Conservation (phyloP, 2,329 filamentous ascomycete genomes). For the Camptophora hylomeconis region DNA sequence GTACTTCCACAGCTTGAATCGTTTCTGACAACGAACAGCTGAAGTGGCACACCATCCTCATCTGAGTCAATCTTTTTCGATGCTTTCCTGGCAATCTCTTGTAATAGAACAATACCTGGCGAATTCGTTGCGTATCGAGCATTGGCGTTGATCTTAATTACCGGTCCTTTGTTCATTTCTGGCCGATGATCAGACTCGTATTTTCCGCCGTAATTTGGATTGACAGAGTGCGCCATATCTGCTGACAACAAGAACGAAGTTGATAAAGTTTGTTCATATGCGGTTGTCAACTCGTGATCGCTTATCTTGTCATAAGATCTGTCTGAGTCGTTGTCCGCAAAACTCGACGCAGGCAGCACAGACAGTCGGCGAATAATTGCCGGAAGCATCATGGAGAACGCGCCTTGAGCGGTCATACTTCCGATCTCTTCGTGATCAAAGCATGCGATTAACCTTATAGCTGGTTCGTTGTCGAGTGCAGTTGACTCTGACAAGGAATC, state of each 20-base stretch:
- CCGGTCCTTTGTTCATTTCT: slow-evolving; percentile 89
- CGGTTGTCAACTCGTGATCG: slow-evolving; percentile 56
- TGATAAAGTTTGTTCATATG: slow-evolving; percentile 83
- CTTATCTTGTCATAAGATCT: slow-evolving; percentile 50
- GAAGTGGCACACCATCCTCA: slow-evolving; percentile 64
- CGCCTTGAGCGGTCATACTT: slow-evolving; percentile 81
- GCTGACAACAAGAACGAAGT: slow-evolving; percentile 90
- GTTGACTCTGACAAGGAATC: slow-evolving; percentile 53
- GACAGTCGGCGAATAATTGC: slow-evolving; percentile 77
- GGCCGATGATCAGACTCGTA: slow-evolving; percentile 86
- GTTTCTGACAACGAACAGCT: slow-evolving; percentile 92
- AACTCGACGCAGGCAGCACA: slow-evolving; percentile 52
- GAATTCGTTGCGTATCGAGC: slow-evolving; percentile 94
- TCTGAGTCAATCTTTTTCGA: slow-evolving; percentile 42
- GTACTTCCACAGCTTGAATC: slow-evolving; percentile 91
- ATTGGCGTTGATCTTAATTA: slow-evolving; percentile 98
- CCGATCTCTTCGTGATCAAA: slow-evolving; percentile 99
- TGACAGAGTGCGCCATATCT: slow-evolving; percentile 93
- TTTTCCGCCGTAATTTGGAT: slow-evolving; percentile 87
- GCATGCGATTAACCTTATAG: slow-evolving; percentile 81
- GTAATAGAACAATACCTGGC: slow-evolving; percentile 81
- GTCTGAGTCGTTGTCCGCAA: slow-evolving; percentile 40
- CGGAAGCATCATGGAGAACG: slow-evolving; percentile 82
- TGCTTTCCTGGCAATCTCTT: slow-evolving; percentile 59
- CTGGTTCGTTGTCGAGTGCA: slow-evolving; percentile 60